Evolutionary conservation across 2,329 filamentous ascomycete species (phyloP), one percentile per base, ranked within the genome.

Genomic region (Xylariaceae sp.): DNA sequence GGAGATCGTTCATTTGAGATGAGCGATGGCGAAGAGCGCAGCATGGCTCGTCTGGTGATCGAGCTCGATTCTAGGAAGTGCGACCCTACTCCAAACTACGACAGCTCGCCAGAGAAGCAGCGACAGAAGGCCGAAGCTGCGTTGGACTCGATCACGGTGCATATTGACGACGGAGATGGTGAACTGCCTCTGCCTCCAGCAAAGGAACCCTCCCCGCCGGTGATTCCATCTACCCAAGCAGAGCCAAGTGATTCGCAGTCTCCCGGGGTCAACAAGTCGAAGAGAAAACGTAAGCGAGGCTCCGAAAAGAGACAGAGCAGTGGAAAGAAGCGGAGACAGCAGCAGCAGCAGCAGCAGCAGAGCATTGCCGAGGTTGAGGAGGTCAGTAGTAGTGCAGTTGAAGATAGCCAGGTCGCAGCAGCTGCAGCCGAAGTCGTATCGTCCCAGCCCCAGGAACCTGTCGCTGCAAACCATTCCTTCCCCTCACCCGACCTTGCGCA

Each of bases 11-110:
- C 67, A 40, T 69, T 69, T 39, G 66, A 67, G 28, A 58, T 67
- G 47, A 69, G 66, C 45, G 63, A 66, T 38, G 71, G 66, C 6
- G 77, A 77, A 43, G 77, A 81, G 52, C 70, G 67, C 33, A 76
- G 75, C 57, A 71, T 80, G 61, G 65, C 77, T 45, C 71, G 73
- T 46, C 68, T 82, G 6, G 72, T 76, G 3, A 72, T 75, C n/a
- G 77, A 80, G 57, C 63, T 81, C 9, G 78, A 80, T 56, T 70
- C 74, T 22, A 69, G 67, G 18, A 69, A 67, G 45, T 67, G 68
- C 53, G 61, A 67, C 12, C 60, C 66, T 16, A 56, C 60, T 28
- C 60, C 65, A 31, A 43, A 43, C 17, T 60, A 60, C 36, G 55
- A 60, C 6, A 48, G 57, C n/a, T 70, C 68, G 0, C 66, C 65